Evolutionary conservation across 768 basidiomycete genomes (phyloP).

Genomic region (Leccinum disarticulatum): DNA sequence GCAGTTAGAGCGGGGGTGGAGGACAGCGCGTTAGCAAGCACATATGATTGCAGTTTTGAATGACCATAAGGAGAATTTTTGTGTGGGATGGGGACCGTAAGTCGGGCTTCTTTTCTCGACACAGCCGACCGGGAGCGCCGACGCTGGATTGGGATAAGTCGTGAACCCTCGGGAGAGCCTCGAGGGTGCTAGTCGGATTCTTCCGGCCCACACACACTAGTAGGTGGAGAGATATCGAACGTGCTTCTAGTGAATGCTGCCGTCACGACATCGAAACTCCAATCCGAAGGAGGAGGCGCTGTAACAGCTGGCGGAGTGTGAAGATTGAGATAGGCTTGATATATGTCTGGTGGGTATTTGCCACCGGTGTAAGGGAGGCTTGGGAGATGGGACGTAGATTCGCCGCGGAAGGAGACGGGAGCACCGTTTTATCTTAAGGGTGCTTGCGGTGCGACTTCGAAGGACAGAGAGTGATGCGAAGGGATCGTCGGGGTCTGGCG

Average conservation of each 20-base stretch:
- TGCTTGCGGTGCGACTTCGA: constrained; percentile 54
- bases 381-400: constrained; percentile 32
- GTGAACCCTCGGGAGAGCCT: constrained; percentile 11
- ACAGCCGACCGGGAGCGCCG: constrained; percentile 35
- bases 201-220: constrained; percentile 11
- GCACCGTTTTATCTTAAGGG: constrained; percentile 35
- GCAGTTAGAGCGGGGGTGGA: constrained; percentile 31
- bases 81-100: constrained; percentile 22
- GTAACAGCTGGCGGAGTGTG: constrained; percentile 11
- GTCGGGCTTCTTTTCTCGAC: constrained; percentile 32
- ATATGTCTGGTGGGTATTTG: constrained; percentile 34
- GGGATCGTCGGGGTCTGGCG: constrained; percentile 67
- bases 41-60: constrained; percentile 27
- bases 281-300: constrained; percentile 11
- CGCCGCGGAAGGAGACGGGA: constrained; percentile 32
- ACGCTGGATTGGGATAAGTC: constrained; percentile 28
- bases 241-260: constrained; percentile 26
- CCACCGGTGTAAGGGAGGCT: constrained; percentile 32
- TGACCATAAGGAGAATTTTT: constrained; percentile 35
- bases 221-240: constrained; percentile 17
- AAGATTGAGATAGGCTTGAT: constrained; percentile 24
- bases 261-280: constrained; percentile 13
- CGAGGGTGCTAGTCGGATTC: constrained; percentile 13
- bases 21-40: constrained; percentile 21
- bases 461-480: constrained; percentile 69